Conservation (phyloP, 2,329 filamentous ascomycete genomes). For the Colletotrichum tropicale region DNA sequence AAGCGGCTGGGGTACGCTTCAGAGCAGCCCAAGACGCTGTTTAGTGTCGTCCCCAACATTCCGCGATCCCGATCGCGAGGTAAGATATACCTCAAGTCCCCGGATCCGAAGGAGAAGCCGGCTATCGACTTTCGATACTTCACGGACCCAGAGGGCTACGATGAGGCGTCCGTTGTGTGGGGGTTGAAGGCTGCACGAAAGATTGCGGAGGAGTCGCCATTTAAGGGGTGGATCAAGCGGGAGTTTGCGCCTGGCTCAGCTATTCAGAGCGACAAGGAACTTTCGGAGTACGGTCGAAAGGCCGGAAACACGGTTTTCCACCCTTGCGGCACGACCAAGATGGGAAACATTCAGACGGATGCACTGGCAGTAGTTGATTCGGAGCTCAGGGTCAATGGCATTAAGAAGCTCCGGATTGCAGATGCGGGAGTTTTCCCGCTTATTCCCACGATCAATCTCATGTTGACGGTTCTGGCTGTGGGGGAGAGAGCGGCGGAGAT, state of each 20-base stretch:
- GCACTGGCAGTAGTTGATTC: background rate
- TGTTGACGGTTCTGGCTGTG: background rate
- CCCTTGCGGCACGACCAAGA: background rate
- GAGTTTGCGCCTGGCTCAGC: background rate
- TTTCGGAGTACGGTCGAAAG: background rate
- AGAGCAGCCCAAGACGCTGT: background rate
- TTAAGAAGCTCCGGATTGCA: background rate
- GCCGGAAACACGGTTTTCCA: background rate
- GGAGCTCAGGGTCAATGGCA: background rate
- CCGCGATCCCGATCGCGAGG: background rate
- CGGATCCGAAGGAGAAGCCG: background rate
- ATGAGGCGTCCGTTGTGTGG: background rate
- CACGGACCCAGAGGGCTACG: background rate
- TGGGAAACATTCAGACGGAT: background rate
- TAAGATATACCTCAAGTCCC: background rate
- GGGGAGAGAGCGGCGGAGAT: background rate
- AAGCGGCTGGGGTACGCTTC: background rate
- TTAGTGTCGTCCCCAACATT: background rate
- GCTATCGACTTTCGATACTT: background rate
- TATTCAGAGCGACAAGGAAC: background rate
- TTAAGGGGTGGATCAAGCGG: background rate
- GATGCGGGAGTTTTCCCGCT: background rate
- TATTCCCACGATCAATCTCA: background rate
- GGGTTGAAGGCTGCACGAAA: background rate
- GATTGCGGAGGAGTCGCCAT: background rate